Conservation (phyloP, 1,284 basidiomycete species). For the Marasmius tenuissimus region DNA sequence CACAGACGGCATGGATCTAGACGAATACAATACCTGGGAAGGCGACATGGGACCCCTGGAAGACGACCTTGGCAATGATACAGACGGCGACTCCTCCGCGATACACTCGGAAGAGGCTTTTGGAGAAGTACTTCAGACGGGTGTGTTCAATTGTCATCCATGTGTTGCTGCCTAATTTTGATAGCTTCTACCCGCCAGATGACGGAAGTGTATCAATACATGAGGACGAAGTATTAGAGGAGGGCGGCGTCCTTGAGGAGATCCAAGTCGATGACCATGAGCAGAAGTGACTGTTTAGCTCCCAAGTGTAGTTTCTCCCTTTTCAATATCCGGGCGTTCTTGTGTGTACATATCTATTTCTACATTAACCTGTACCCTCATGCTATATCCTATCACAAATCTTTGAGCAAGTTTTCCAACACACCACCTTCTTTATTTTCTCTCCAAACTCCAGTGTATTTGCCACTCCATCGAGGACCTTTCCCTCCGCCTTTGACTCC, state of each 20-base stretch:
- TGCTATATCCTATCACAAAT: slow-evolving; percentile 3
- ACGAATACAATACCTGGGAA: slow-evolving; percentile 13
- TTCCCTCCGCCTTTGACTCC: slow-evolving; percentile 67
- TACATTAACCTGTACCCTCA: no score
- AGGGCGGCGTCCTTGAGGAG: background rate
- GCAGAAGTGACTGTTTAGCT: background rate
- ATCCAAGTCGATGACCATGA: background rate
- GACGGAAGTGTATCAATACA: background rate
- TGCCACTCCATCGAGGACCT: slow-evolving; percentile 67
- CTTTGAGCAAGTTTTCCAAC: slow-evolving; percentile 42
- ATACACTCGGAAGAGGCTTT: slow-evolving; percentile 1
- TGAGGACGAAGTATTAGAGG: background rate
- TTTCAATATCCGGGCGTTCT: background rate
- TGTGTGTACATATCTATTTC: slow-evolving; percentile 10
- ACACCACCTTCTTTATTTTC: slow-evolving; percentile 36
- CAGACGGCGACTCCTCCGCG: slow-evolving; percentile 30
- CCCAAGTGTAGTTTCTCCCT: background rate
- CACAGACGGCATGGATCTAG: slow-evolving; percentile 26
- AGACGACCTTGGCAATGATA: slow-evolving; percentile 17
- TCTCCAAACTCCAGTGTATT: slow-evolving; percentile 57
- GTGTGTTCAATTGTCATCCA: slow-evolving; percentile 15
- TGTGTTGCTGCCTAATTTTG: no score
- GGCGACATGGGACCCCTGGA: slow-evolving; percentile 21
- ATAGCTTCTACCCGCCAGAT: background rate
- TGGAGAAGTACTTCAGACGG: slow-evolving; percentile 7